These are phyloP conservation scores for Chenopodium berlandieri DNA, from an alignment of 148 eudicot genomes.

Conservation along the genomic window DNA sequence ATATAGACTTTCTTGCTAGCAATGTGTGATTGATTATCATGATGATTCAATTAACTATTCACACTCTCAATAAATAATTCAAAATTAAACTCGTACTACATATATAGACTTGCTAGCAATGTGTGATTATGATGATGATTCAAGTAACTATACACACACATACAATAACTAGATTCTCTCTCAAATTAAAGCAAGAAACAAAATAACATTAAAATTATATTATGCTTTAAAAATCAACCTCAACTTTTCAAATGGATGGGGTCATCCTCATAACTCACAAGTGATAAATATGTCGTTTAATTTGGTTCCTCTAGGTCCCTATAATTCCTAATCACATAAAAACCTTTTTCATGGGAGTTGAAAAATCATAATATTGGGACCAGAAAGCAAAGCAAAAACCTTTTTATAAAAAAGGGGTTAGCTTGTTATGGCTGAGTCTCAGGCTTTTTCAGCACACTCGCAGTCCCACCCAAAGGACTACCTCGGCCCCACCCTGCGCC, in stretches of 20 bases:
- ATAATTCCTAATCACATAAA: neutral
- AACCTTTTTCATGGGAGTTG: neutral
- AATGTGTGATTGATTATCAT: too few species aligned
- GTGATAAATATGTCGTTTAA: neutral
- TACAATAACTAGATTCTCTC: neutral
- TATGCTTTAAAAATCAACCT: neutral
- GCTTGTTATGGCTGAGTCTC: neutral
- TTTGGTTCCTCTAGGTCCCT: neutral
- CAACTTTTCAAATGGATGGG: neutral
- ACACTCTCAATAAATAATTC: too few species aligned
- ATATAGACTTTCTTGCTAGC: too few species aligned
- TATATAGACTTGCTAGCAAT: too few species aligned
- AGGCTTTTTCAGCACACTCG: slow-evolving; percentile 27
- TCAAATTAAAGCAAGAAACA: neutral
- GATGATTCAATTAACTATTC: too few species aligned
- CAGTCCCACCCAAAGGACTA: neutral
- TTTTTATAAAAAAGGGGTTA: neutral
- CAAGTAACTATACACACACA: too few species aligned
- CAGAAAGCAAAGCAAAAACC: slow-evolving; percentile 34
- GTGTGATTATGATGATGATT: too few species aligned
- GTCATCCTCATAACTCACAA: neutral
- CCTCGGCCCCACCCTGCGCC: slow-evolving; percentile 27
- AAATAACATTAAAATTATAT: neutral
- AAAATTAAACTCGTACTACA: too few species aligned
- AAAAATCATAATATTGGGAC: slow-evolving; percentile 13